These are phyloP conservation scores for Talaromyces trachyspermus DNA, from an alignment of 495 filamentous ascomycete genomes.

Conservation along the genomic window DNA sequence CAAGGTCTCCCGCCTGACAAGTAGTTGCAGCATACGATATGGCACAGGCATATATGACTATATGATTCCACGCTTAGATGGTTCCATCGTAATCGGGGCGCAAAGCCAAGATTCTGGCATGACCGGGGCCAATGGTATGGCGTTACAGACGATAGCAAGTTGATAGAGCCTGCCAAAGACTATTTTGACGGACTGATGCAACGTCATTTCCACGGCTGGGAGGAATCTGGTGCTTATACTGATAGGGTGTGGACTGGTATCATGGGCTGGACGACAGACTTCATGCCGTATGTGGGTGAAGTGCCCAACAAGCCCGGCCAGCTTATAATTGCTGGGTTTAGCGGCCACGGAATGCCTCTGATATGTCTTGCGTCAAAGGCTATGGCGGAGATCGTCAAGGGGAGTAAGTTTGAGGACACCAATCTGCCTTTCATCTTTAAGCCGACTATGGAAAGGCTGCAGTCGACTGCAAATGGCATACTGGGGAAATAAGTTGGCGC, in stretches of 20 bases:
- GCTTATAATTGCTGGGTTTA: slow-evolving; percentile 15
- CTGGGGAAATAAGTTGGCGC: no score
- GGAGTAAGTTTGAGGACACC: slow-evolving; percentile 27
- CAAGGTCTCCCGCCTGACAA: slow-evolving; percentile 28
- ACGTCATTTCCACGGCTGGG: slow-evolving; percentile 33
- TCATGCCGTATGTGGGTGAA: slow-evolving; percentile 9
- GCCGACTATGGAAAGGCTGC: slow-evolving; percentile 25
- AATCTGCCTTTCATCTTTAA: slow-evolving; percentile 33
- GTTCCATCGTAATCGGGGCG: slow-evolving; percentile 67
- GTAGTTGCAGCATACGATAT: slow-evolving; percentile 28
- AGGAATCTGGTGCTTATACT: slow-evolving; percentile 31
- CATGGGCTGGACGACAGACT: slow-evolving; percentile 2
- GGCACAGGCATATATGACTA: slow-evolving; percentile 36
- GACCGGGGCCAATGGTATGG: slow-evolving; percentile 51
- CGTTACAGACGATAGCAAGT: slow-evolving; percentile 38
- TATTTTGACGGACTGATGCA: slow-evolving; percentile 47
- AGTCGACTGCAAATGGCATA: slow-evolving; percentile 18
- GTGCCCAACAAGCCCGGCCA: slow-evolving; percentile 15
- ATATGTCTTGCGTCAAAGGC: slow-evolving; percentile 12
- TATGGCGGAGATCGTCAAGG: slow-evolving; percentile 19
- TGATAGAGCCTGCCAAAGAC: slow-evolving; percentile 54
- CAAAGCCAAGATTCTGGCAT: slow-evolving; percentile 39
- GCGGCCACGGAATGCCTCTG: slow-evolving; percentile 17
- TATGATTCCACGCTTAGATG: slow-evolving; percentile 58
- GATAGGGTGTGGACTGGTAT: slow-evolving; percentile 44